These are phyloP conservation scores for Sarocladium oryzae DNA, from an alignment of 2,329 filamentous ascomycete genomes.

Conservation along the genomic window DNA sequence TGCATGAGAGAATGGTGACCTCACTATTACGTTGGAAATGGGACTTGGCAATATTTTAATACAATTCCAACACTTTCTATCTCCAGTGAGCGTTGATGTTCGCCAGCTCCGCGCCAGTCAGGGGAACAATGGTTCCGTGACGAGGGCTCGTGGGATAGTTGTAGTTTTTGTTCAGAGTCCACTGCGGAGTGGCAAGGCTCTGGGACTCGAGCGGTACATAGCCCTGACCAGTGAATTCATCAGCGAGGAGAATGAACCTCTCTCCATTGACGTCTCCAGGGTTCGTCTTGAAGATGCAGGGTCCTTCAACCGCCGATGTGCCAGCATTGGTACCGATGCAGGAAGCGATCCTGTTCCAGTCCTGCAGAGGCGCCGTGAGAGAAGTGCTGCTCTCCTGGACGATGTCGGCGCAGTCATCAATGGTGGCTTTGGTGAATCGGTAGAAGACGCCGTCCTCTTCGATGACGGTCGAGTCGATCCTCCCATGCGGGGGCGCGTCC, in stretches of 20 bases:
- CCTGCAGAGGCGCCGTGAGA: slow-evolving; percentile 30
- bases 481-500: slow-evolving; percentile 35
- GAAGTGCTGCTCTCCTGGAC: slow-evolving; percentile 39
- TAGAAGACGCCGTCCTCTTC: slow-evolving; percentile 32
- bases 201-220: slow-evolving; percentile 43
- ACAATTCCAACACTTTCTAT: background rate
- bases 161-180: slow-evolving; percentile 36
- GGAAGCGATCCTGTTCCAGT: slow-evolving; percentile 34
- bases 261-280: slow-evolving; percentile 38
- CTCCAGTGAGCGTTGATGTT: background rate
- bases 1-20: too few species aligned
- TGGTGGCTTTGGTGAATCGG: slow-evolving; percentile 41
- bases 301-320: slow-evolving; percentile 39
- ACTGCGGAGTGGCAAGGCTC: slow-evolving; percentile 36
- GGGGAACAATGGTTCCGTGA: slow-evolving; percentile 41
- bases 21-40: too few species aligned
- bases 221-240: slow-evolving; percentile 39
- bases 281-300: slow-evolving; percentile 41
- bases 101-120: slow-evolving; percentile 36
- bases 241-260: slow-evolving; percentile 45
- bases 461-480: slow-evolving; percentile 43
- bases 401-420: slow-evolving; percentile 41
- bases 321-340: slow-evolving; percentile 43
- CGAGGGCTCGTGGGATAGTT: slow-evolving; percentile 37
- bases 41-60: too few species aligned